These are phyloP conservation scores for Zizania palustris DNA, from an alignment of 202 grass and related monocot species.

Conservation along the genomic window DNA sequence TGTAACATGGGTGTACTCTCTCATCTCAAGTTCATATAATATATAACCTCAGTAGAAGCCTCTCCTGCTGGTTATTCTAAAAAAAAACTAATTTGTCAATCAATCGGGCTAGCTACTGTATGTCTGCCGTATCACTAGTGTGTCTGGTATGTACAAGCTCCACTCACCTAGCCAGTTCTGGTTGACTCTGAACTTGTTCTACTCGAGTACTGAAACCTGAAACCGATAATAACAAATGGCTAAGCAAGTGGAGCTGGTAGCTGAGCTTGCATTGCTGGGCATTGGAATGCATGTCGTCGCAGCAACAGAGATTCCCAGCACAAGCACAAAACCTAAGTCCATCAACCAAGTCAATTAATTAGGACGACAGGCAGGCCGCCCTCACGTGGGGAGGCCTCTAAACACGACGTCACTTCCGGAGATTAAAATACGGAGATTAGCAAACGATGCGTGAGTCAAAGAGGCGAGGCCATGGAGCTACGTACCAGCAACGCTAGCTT, in stretches of 20 bases:
- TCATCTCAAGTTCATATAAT: no score
- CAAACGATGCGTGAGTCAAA: conserved; percentile 16
- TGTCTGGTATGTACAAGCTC: neutral
- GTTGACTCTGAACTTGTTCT: neutral
- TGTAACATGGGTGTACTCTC: no score
- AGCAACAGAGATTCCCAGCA: conserved; percentile 53
- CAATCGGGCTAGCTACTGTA: no score
- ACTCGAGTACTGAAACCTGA: conserved; percentile 7
- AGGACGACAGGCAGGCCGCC: neutral
- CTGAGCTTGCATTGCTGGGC: neutral
- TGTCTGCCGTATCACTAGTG: no score
- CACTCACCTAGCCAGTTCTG: neutral
- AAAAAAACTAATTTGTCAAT: no score
- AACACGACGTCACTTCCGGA: conserved; percentile 46
- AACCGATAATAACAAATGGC: conserved; percentile 29
- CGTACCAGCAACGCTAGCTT: neutral
- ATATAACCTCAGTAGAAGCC: no score
- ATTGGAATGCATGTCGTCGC: conserved; percentile 2
- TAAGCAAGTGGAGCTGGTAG: neutral
- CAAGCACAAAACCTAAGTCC: conserved; percentile 37
- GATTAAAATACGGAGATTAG: neutral
- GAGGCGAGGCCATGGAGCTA: conserved; percentile 16
- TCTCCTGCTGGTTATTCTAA: no score
- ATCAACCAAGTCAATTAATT: conserved; percentile 29
- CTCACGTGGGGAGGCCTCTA: conserved; percentile 57